These are phyloP conservation scores for Neurospora tetraspora DNA, from an alignment of 495 filamentous ascomycete genomes.

Conservation along the genomic window DNA sequence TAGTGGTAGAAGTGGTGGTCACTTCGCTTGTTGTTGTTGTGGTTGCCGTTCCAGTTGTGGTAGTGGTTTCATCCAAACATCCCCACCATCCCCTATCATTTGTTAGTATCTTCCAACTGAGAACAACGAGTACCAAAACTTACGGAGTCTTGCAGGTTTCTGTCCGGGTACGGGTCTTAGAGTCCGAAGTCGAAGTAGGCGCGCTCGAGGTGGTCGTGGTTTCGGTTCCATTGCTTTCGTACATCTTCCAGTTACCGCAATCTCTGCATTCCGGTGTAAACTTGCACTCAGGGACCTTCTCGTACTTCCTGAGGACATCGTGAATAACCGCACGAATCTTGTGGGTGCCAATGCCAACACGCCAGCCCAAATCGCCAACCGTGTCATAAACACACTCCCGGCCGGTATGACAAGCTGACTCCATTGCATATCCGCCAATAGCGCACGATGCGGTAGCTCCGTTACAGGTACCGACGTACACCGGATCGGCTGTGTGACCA, in stretches of 20 bases:
- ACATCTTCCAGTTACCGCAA: slow-evolving; percentile 90
- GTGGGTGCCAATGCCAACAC: slow-evolving; percentile 76
- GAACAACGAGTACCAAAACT: not conserved
- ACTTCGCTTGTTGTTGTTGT: slow-evolving; percentile 38
- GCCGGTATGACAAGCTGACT: slow-evolving; percentile 83
- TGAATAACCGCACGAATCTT: slow-evolving; percentile 75
- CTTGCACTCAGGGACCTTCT: slow-evolving; percentile 62
- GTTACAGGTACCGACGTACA: slow-evolving; percentile 92
- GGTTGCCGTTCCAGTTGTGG: slow-evolving; percentile 30
- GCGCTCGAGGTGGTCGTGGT: slow-evolving; percentile 53
- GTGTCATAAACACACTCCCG: slow-evolving; percentile 84
- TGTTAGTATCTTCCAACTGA: slow-evolving; percentile 2
- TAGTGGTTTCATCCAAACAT: slow-evolving; percentile 54
- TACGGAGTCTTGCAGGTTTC: slow-evolving; percentile 76
- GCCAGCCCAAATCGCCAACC: slow-evolving; percentile 80
- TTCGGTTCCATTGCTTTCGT: slow-evolving; percentile 76
- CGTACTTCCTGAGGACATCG: slow-evolving; percentile 76
- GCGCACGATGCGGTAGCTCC: slow-evolving; percentile 79
- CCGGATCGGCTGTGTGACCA: slow-evolving; percentile 89
- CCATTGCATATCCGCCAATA: slow-evolving; percentile 88
- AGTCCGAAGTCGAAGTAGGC: slow-evolving; percentile 35
- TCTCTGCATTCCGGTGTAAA: slow-evolving; percentile 71
- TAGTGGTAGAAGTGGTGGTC: slow-evolving; percentile 38
- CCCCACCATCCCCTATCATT: slow-evolving; percentile 56
- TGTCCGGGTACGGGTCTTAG: slow-evolving; percentile 59